Percentiles rank a stretch among this genome's conserved stretches.
phyloP scores from a whole-genome alignment of 306 rosid species.

The Acacia acuminata region DNA sequence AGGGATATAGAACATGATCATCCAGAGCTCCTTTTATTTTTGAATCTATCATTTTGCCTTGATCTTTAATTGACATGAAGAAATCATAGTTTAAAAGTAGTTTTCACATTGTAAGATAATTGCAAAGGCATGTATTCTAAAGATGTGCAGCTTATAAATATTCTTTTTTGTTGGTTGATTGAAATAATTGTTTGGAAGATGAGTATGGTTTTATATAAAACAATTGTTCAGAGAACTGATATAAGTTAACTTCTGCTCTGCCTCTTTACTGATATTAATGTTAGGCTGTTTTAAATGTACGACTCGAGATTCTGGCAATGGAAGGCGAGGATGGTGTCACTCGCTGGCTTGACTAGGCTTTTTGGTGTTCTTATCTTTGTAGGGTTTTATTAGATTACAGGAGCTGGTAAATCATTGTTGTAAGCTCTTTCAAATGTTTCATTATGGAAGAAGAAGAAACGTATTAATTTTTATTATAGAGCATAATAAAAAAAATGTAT shows the following conservation, averaged over 20 bases:
- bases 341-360: slow-evolving; percentile 83
- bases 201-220: not conserved
- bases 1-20: not conserved
- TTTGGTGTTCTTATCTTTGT: slow-evolving; percentile 3
- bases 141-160: not conserved
- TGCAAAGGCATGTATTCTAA: not conserved
- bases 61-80: not conserved
- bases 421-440: slow-evolving; percentile 30
- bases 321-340: slow-evolving; percentile 87
- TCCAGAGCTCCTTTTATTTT: not conserved
- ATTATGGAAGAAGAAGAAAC: slow-evolving; percentile 26
- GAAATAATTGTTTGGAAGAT: slow-evolving; percentile 8
- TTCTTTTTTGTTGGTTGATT: not conserved
- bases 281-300: slow-evolving; percentile 89
- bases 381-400: slow-evolving; percentile 1
- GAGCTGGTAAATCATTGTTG: slow-evolving; percentile 49
- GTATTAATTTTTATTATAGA: slow-evolving; percentile 32
- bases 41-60: not conserved
- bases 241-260: slow-evolving; percentile 8
- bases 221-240: slow-evolving; percentile 9
- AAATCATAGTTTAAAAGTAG: not conserved
- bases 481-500: not conserved
- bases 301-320: slow-evolving; percentile 82
- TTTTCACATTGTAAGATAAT: not conserved
- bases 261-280: slow-evolving; percentile 22